Evolutionary conservation across 495 filamentous ascomycete genomes (phyloP).

Genomic region (Pyrenula massariospora): DNA sequence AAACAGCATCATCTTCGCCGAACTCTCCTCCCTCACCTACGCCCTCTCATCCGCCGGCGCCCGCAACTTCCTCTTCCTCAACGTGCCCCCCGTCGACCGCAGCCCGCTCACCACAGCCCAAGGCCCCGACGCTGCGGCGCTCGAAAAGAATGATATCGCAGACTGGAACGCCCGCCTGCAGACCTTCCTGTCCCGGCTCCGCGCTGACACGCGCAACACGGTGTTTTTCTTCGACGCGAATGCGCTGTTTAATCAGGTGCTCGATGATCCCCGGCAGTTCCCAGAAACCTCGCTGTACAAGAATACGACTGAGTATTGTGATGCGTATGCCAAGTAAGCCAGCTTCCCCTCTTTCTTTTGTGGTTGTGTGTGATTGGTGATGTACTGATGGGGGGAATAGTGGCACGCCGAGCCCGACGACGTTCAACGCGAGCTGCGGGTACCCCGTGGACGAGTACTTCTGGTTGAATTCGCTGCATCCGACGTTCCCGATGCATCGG

Average conservation of each 20-base stretch:
- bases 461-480: slow-evolving; percentile 51
- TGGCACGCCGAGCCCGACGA: slow-evolving; percentile 39
- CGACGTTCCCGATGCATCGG: slow-evolving; percentile 47
- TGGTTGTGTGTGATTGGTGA: not conserved
- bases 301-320: slow-evolving; percentile 44
- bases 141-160: not conserved
- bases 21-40: slow-evolving; percentile 43
- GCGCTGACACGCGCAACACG: slow-evolving; percentile 2
- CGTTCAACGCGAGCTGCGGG: slow-evolving; percentile 33
- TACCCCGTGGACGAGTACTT: slow-evolving; percentile 48
- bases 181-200: not conserved
- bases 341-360: not conserved
- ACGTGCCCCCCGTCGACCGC: slow-evolving; percentile 62
- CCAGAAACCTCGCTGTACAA: slow-evolving; percentile 29
- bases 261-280: slow-evolving; percentile 31
- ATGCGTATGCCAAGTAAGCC: slow-evolving; percentile 41
- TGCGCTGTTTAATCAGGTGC: slow-evolving; percentile 30
- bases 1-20: slow-evolving; percentile 29
- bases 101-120: slow-evolving; percentile 37
- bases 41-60: slow-evolving; percentile 52
- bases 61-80: slow-evolving; percentile 64
- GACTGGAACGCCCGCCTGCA: not conserved
- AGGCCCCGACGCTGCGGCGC: slow-evolving; percentile 2
- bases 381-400: slow-evolving; percentile 18
- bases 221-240: slow-evolving; percentile 30